Evolutionary conservation across 805 yeast species (phyloP), one percentile per base, ranked within the genome.

Genomic region (Yamadazyma philogaea): DNA sequence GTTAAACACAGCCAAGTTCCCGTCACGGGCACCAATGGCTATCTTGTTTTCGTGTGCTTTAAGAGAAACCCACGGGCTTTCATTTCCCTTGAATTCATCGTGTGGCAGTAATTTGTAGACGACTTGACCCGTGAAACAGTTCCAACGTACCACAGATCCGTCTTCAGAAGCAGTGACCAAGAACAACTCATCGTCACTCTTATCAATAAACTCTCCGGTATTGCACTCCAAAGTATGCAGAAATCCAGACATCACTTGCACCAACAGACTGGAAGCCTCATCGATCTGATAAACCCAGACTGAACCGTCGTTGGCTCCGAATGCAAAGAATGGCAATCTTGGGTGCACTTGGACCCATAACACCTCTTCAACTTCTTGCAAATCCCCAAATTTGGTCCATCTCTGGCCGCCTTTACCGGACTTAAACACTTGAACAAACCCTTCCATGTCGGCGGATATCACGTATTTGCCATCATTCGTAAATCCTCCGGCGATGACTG

Each of bases 361-460:
- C 7, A 93, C 78, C 67, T 93, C 99, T 53, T 87, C 96, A 34
- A 86, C 89, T 62, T 90, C 96, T 56, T 86, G 89, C 45, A 88
- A 67, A 46, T 81, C 80, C 20, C 80, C 84, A 48, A 77, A 69
- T 53, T 76, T 66, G 48, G 70, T 74, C 98, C 98, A 91, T 44
- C 78, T 77, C 60, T 90, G 88, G 21, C 95, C 96, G 34, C 84
- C 83, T 53, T 83, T 82, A 35, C 74, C 62, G 6, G 90, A 68
- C 57, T 80, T 78, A 68, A 82, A 86, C 12, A 89, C 79, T 52
- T 86, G 73, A 22, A 91, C 72, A 54, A 80, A 80, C 41, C 99
- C 98, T 42, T 81, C 81, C 99, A 93, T 93, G 64, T 95, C 99
- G 30, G 91, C 98, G 5, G 96, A 84, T 10, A 93, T 74, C 33